These are phyloP conservation scores for Bullera alba DNA, from an alignment of 768 basidiomycete species.

Conservation along the genomic window DNA sequence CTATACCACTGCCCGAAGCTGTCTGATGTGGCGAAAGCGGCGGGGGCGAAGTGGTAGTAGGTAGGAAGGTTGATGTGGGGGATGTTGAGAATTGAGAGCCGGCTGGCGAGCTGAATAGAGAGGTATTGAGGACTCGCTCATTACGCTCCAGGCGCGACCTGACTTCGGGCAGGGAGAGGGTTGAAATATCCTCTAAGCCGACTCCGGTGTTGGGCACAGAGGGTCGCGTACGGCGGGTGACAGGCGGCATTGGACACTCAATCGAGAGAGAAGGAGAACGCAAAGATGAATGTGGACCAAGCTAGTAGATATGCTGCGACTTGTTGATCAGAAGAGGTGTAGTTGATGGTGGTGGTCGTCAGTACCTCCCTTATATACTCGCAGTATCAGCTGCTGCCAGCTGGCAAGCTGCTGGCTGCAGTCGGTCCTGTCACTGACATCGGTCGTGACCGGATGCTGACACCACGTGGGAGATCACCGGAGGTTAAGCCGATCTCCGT, in stretches of 20 bases:
- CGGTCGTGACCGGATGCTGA: no score
- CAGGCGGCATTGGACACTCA: conserved; percentile 1
- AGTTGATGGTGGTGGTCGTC: no score
- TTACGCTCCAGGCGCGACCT: conserved; percentile 28
- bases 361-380: no score
- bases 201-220: conserved; percentile 2
- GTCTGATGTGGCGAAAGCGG: neutral
- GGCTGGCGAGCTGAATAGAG: conserved; percentile 13
- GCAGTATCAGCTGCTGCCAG: no score
- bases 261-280: no score
- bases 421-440: no score
- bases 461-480: no score
- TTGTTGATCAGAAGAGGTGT: no score
- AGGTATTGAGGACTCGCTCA: conserved; percentile 12
- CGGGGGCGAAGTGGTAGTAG: neutral
- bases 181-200: conserved; percentile 18
- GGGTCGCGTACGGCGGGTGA: neutral
- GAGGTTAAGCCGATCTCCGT: no score
- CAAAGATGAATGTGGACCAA: no score
- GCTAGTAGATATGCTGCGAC: no score
- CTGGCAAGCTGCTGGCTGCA: no score
- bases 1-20: neutral
- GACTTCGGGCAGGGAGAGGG: conserved; percentile 22
- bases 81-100: conserved; percentile 2
- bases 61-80: conserved; percentile 2